phyloP scores from a whole-genome alignment of 805 yeast genomes.

The Candida lessepsii region DNA sequence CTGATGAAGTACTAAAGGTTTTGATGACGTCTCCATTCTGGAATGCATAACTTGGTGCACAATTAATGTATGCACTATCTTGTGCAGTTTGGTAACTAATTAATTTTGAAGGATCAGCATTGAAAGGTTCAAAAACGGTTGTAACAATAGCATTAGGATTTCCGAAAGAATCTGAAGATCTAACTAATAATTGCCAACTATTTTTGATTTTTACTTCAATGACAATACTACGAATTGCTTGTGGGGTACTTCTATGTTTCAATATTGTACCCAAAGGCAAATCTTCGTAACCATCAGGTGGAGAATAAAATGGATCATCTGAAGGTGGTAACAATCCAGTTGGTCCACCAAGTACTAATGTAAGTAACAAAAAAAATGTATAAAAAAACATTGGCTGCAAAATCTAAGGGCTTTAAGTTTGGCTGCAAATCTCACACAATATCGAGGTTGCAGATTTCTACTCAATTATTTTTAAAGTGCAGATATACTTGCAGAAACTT shows the following conservation, averaged over 20 bases:
- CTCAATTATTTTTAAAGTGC: no score
- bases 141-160: constrained; percentile 24
- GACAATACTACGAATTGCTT: constrained; percentile 16
- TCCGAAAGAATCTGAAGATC: constrained; percentile 24
- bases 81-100: constrained; percentile 29
- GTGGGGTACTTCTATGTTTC: constrained; percentile 20
- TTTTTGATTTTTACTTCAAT: constrained; percentile 20
- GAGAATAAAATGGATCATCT: constrained; percentile 24
- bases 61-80: constrained; percentile 26
- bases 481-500: no score
- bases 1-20: constrained; percentile 17
- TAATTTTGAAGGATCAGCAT: constrained; percentile 25
- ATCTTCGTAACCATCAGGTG: constrained; percentile 22
- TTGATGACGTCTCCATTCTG: constrained; percentile 14
- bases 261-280: constrained; percentile 23
- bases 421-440: no score
- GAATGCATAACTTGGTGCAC: constrained; percentile 29
- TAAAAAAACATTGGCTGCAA: constrained; percentile 2
- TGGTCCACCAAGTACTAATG: background rate
- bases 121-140: constrained; percentile 28
- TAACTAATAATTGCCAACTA: constrained; percentile 21
- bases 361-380: background rate
- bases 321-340: constrained; percentile 10
- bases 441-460: no score
- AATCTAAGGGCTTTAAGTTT: background rate